Evolutionary conservation across 306 rosid genomes (phyloP).

Genomic region (Cucumis hystrix): DNA sequence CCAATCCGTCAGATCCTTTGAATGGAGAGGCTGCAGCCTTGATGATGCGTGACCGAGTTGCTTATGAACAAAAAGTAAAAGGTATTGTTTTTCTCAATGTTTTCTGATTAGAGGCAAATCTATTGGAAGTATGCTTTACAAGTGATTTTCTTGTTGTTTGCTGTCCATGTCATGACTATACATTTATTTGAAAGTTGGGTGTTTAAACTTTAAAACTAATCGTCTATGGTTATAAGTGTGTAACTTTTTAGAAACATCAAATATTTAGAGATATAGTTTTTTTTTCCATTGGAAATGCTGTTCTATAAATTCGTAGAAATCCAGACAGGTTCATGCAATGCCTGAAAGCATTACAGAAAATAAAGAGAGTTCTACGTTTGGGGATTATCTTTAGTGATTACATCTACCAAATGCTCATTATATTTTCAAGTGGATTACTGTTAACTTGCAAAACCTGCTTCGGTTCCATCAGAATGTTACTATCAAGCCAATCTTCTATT

Average conservation of each 20-base stretch:
- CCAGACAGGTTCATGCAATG: not conserved
- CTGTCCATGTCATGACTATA: not conserved
- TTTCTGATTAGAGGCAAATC: not conserved
- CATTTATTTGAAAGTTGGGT: not conserved
- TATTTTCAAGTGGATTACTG: not conserved
- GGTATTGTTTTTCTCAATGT: constrained; percentile 20
- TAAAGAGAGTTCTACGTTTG: not conserved
- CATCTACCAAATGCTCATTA: not conserved
- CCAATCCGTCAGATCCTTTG: constrained; percentile 81
- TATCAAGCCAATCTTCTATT: not conserved
- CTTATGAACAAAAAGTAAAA: constrained; percentile 71
- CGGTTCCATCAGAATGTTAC: not conserved
- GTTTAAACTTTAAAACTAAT: not conserved
- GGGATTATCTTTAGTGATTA: not conserved
- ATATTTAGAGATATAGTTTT: not conserved
- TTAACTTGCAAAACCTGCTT: not conserved
- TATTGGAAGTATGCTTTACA: not conserved
- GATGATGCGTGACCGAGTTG: constrained; percentile 61
- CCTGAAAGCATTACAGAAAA: not conserved
- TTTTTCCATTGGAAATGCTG: not conserved
- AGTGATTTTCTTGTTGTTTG: not conserved
- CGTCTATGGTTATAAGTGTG: not conserved
- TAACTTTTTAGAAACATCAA: not conserved
- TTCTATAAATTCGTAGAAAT: not conserved
- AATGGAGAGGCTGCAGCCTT: constrained; percentile 86